Base-by-base conservation (phyloP, 1,284 basidiomycete genomes). In the Microbotryomycetes sp. region DNA sequence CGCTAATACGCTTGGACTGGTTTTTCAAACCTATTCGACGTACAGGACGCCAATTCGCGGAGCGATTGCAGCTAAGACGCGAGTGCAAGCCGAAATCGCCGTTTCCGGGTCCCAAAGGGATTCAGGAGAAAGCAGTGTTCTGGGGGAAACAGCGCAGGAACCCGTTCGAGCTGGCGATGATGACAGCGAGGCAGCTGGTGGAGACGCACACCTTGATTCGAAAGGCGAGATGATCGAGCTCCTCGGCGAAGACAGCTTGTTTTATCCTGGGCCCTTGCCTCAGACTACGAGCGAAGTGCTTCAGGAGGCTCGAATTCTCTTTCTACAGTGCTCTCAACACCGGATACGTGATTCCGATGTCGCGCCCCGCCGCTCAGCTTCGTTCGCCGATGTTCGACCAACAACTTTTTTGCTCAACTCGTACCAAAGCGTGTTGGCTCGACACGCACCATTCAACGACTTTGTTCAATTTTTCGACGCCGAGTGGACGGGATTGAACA, bases 21-120 rank as follows among this genome's bases (percentile, higher is more conserved):
- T 97, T 7, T 91, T 97, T 75, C 86, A 91, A 76, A 81, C 89
- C 1, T 97, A 97, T 76, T 85, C 91, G 0, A 77, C 86, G 1
- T 94, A 89, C 76, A 79, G 78, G 51, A 84, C 88, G 4, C 45
- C 68, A 24, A 60, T 60, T 13, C 2, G 60, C 56, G 5, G 53
- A 6, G 50, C 46, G 35, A 50, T 28, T 15, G 50, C 53, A 18
- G 57, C 61, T 28, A 52, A 57, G 3, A 3, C 28, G 3, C 35
- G 9, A 27, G 45, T 47, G 5, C 51, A 45, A 4, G 35, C 24
- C 2, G 56, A 57, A 35, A 55, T 48, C 45, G 48, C 49, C 45
- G 30, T 47, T 3, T n/a, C 31, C 2, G n/a, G n/a, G n/a, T n/a
- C n/a, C n/a, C n/a, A n/a, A n/a, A n/a, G n/a, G n/a, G n/a, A n/a